phyloP scores from a whole-genome alignment of 2,329 filamentous ascomycete species.

The Alternaria postmessia region DNA sequence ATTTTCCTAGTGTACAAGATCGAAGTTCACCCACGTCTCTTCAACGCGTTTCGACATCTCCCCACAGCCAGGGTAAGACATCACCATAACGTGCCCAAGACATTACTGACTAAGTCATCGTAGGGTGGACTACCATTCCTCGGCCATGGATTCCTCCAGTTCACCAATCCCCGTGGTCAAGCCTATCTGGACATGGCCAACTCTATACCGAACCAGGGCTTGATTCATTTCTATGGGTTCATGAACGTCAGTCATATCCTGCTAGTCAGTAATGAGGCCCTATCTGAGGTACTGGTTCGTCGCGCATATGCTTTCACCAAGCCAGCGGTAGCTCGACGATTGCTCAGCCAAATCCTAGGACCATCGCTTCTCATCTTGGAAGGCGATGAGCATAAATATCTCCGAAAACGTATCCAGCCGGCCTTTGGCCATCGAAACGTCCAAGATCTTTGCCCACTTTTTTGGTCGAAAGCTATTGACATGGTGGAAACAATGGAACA shows the following conservation, averaged over 20 bases:
- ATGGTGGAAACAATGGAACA: not conserved
- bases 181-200: constrained; percentile 4
- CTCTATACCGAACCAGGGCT: not conserved
- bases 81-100: not conserved
- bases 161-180: constrained; percentile 3
- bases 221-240: constrained; percentile 3
- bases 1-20: constrained; percentile 1
- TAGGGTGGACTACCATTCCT: constrained; percentile 1
- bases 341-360: not conserved
- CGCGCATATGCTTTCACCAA: constrained; percentile 1
- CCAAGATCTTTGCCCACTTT: not conserved
- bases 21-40: constrained; percentile 1
- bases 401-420: not conserved
- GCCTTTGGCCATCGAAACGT: not conserved
- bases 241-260: constrained; percentile 2
- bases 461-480: constrained; percentile 9
- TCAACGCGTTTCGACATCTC: not conserved
- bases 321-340: not conserved
- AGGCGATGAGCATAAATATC: constrained; percentile 3
- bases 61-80: not conserved
- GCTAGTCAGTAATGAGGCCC: not conserved
- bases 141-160: constrained; percentile 5
- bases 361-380: constrained; percentile 2
- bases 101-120: not conserved
- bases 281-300: constrained; percentile 5